phyloP scores from a whole-genome alignment of 768 basidiomycete species.

The Lyophyllum semitale region DNA sequence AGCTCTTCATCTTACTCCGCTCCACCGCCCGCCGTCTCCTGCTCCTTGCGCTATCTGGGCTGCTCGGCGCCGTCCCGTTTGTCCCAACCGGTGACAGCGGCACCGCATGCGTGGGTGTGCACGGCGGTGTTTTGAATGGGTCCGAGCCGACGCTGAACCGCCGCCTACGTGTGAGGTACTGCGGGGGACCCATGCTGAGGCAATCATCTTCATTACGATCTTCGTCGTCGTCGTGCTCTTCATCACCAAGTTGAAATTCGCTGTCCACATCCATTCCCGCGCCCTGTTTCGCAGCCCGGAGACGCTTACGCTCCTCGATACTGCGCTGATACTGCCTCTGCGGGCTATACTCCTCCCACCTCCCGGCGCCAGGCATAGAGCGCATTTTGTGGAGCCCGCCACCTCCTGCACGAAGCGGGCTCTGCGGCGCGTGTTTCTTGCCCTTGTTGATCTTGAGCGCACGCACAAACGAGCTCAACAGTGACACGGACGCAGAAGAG shows the following conservation, averaged over 20 bases:
- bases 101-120: slow-evolving; percentile 2
- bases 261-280: slow-evolving; percentile 1
- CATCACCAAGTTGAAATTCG: not conserved
- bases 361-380: slow-evolving; percentile 3
- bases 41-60: slow-evolving; percentile 6
- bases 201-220: not conserved
- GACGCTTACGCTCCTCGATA: not conserved
- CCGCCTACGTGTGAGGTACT: not conserved
- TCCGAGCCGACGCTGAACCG: not conserved
- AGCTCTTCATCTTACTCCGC: slow-evolving; percentile 8
- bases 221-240: not conserved
- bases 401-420: not conserved
- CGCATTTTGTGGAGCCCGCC: slow-evolving; percentile 1
- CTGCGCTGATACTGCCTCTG: not conserved
- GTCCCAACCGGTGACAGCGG: slow-evolving; percentile 3
- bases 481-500: slow-evolving; percentile 8
- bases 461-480: slow-evolving; percentile 3
- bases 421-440: not conserved
- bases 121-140: slow-evolving; percentile 13
- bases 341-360: not conserved
- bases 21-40: slow-evolving; percentile 1
- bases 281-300: not conserved
- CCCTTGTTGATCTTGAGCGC: slow-evolving; percentile 3
- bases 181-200: too few relatives aligned
- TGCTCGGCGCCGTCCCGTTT: not conserved